Conservation (phyloP, 108 stramenopile species). For the Cyclostephanos invisitatus region DNA sequence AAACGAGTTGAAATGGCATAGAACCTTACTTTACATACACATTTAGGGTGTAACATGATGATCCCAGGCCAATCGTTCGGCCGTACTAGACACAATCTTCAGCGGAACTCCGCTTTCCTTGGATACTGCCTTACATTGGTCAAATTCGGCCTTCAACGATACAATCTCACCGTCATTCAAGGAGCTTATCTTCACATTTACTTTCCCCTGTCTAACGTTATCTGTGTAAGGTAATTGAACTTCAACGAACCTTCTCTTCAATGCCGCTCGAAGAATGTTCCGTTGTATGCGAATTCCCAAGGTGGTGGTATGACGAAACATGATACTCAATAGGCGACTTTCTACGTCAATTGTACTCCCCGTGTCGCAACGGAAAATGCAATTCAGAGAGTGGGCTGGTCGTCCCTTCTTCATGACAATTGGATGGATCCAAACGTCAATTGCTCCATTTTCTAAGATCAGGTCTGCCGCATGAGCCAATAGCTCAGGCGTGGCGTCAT, state of each 20-base stretch:
- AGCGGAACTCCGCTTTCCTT: constrained; percentile 64
- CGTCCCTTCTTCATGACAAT: constrained; percentile 97
- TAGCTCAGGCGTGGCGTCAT: constrained; percentile 89
- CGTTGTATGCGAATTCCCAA: constrained; percentile 81
- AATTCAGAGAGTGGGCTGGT: constrained; percentile 79
- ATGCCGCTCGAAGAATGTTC: constrained; percentile 69
- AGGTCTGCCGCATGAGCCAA: constrained; percentile 74
- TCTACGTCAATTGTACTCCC: constrained; percentile 11
- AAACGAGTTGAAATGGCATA: background rate
- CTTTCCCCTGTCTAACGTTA: constrained; percentile 52
- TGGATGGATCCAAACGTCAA: constrained; percentile 88
- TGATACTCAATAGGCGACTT: constrained; percentile 50
- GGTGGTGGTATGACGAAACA: constrained; percentile 90
- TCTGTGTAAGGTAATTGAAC: constrained; percentile 56
- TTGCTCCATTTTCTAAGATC: constrained; percentile 67
- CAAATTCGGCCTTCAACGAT: constrained; percentile 89
- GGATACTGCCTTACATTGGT: constrained; percentile 81
- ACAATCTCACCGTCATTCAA: constrained; percentile 59
- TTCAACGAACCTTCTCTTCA: constrained; percentile 61
- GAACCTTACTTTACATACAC: constrained; percentile 15
- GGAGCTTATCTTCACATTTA: constrained; percentile 80
- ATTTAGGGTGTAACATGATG: constrained; percentile 38
- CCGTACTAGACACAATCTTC: constrained; percentile 56
- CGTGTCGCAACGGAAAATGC: constrained; percentile 57
- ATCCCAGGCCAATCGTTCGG: constrained; percentile 48